Percentiles rank a stretch among this genome's conserved stretches.
Conservation (phyloP, 139 green algal species). For the Coelastrella sp. region DNA sequence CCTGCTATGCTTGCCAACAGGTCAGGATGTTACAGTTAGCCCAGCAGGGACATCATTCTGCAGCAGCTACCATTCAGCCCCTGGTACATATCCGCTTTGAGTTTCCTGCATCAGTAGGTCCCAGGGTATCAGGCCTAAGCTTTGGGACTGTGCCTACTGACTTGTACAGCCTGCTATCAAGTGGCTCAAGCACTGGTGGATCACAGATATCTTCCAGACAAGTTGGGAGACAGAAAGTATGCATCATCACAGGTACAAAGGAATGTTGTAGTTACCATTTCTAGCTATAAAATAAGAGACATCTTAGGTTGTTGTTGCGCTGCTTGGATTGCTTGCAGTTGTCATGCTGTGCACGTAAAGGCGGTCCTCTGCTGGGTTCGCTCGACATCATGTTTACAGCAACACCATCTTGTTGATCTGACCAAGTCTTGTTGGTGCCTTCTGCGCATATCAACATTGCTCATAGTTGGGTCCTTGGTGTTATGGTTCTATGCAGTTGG, state of each 20-base stretch:
- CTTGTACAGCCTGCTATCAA: conserved; percentile 60
- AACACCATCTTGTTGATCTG: too few species aligned
- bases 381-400: too few species aligned
- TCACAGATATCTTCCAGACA: not conserved
- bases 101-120: conserved; percentile 49
- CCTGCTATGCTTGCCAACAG: not conserved
- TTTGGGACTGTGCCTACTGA: conserved; percentile 53
- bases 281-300: too few species aligned
- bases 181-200: not conserved
- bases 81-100: conserved; percentile 58
- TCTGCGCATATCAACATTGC: not conserved
- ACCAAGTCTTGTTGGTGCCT: too few species aligned
- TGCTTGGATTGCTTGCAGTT: too few species aligned
- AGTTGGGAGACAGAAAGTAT: not conserved
- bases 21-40: conserved; percentile 34
- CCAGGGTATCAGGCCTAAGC: conserved; percentile 45
- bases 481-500: conserved; percentile 47
- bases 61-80: not conserved
- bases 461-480: not conserved
- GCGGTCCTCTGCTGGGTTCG: too few species aligned
- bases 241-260: conserved; percentile 60
- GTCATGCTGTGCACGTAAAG: too few species aligned
- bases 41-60: not conserved
- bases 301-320: too few species aligned
- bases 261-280: too few species aligned